Conservation (phyloP, 1,139 yeast genomes). For the Suhomyces maxii region DNA sequence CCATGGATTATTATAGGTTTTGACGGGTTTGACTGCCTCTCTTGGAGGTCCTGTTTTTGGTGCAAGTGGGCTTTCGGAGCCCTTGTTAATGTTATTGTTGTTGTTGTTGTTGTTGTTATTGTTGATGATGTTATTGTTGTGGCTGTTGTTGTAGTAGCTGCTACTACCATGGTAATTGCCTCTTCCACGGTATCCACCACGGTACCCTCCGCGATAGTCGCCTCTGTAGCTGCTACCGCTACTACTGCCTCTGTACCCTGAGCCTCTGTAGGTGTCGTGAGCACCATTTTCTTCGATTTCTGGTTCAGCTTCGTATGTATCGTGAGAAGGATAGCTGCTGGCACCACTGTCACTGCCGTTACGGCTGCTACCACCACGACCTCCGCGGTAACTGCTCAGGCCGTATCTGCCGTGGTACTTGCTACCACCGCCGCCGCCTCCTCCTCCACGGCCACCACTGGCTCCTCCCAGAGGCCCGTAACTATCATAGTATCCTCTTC, state of each 20-base stretch:
- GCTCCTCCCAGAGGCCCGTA: background rate
- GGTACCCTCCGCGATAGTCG: constrained; percentile 4
- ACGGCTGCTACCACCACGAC: background rate
- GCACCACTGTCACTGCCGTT: background rate
- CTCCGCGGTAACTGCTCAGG: constrained; percentile 2
- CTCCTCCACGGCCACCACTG: constrained; percentile 6
- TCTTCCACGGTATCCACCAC: constrained; percentile 5
- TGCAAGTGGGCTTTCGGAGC: background rate
- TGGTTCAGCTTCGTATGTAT: constrained; percentile 3
- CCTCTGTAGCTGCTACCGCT: constrained; percentile 5
- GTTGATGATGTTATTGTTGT: too few relatives aligned
- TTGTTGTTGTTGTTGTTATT: background rate
- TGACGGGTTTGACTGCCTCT: constrained; percentile 4
- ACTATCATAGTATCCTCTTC: constrained; percentile 1
- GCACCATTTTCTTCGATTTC: constrained; percentile 3
- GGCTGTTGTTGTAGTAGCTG: too few relatives aligned
- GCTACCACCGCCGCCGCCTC: constrained; percentile 6
- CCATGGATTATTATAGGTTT: constrained; percentile 21
- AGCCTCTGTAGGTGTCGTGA: constrained; percentile 10
- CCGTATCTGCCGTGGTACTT: constrained; percentile 4
- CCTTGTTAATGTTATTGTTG: constrained; percentile 1
- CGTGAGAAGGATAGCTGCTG: constrained; percentile 3
- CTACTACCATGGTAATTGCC: constrained; percentile 1
- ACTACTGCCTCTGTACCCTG: constrained; percentile 8
- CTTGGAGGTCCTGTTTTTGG: background rate